phyloP scores from a whole-genome alignment of 1,284 basidiomycete genomes.

The Fistulina hepatica region DNA sequence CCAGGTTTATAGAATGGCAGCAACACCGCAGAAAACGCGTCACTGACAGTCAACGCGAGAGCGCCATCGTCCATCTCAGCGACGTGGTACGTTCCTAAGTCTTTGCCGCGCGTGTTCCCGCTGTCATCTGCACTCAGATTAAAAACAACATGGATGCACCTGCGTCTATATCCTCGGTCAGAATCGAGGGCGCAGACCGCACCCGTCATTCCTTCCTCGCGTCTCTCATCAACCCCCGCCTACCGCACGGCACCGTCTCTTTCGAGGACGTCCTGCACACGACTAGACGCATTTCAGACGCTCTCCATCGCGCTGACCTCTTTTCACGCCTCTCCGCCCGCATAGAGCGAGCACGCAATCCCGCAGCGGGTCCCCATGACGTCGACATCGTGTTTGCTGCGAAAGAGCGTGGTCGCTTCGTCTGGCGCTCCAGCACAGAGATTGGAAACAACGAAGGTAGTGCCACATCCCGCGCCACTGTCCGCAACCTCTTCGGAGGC shows the following conservation, averaged over 20 bases:
- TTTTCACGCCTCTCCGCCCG: conserved; percentile 64
- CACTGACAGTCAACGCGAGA: no score
- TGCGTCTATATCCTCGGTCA: conserved; percentile 62
- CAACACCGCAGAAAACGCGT: no score
- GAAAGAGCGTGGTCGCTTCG: conserved; percentile 70
- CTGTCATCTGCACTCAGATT: no score
- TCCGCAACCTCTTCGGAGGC: conserved; percentile 86
- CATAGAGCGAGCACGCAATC: conserved; percentile 54
- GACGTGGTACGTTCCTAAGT: conserved; percentile 1
- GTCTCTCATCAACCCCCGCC: conserved; percentile 61
- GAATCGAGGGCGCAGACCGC: conserved; percentile 63
- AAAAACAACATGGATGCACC: conserved; percentile 48
- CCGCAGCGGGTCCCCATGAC: conserved; percentile 51
- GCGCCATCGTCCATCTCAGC: no score
- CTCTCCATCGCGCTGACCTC: conserved; percentile 62
- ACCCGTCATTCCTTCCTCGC: conserved; percentile 77
- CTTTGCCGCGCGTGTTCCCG: conserved; percentile 2
- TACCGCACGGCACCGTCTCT: conserved; percentile 23
- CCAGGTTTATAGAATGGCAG: no score
- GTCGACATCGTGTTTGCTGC: conserved; percentile 82
- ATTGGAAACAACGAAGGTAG: conserved; percentile 91
- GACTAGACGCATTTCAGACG: conserved; percentile 52
- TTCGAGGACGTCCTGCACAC: conserved; percentile 61
- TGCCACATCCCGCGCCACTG: conserved; percentile 72
- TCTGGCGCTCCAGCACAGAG: conserved; percentile 82